Evolutionary conservation across 305 asterid genomes (phyloP).

Genomic region (Ilex paraguariensis): DNA sequence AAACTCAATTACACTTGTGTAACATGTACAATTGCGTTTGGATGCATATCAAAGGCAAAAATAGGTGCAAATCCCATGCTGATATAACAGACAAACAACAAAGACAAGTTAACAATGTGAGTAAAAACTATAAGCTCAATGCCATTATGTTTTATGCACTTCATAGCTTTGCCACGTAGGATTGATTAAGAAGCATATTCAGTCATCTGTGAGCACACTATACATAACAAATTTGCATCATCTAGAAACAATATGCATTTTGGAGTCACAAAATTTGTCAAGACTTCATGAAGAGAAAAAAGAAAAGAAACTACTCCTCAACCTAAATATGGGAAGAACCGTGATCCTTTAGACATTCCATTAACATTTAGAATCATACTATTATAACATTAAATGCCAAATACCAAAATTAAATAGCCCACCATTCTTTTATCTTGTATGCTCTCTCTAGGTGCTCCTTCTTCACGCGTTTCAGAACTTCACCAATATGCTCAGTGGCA

Average conservation of each 20-base stretch:
- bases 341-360: neutral
- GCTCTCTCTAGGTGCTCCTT: conserved; percentile 81
- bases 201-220: too few relatives aligned
- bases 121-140: too few relatives aligned
- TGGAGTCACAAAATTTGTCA: too few relatives aligned
- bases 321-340: neutral
- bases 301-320: neutral
- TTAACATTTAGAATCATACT: neutral
- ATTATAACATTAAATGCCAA: neutral
- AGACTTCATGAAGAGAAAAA: neutral
- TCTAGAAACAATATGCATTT: too few relatives aligned
- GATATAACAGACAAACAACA: neutral
- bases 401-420: conserved; percentile 11
- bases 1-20: neutral
- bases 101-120: neutral
- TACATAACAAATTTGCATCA: too few relatives aligned
- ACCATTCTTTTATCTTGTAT: conserved; percentile 79
- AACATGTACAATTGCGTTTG: neutral
- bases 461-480: conserved; percentile 84
- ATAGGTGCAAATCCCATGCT: neutral
- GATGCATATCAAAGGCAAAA: neutral
- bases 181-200: too few relatives aligned
- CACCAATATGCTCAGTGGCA: conserved; percentile 95
- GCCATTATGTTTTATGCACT: too few relatives aligned
- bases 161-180: too few relatives aligned